Conservation (phyloP, 257 asterid genomes). For the Solanum bulbocastanum region DNA sequence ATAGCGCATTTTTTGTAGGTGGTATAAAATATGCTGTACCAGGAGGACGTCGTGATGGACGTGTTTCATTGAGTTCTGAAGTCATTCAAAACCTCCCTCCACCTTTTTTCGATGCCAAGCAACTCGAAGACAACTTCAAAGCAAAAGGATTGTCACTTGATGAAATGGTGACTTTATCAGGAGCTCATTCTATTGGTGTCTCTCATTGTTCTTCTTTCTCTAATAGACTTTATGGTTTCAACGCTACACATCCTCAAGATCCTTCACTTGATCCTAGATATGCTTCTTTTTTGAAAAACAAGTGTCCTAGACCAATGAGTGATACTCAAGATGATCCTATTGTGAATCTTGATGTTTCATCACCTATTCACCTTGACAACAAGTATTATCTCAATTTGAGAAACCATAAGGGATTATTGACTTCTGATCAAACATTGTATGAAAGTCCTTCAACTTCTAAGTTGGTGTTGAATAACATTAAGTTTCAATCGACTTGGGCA, state of each 20-base stretch:
- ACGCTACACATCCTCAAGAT: constrained; percentile 31
- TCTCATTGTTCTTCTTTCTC: constrained; percentile 27
- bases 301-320: constrained; percentile 25
- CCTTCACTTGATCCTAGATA: constrained; percentile 28
- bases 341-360: constrained; percentile 12
- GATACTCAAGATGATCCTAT: constrained; percentile 5
- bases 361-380: constrained; percentile 20
- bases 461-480: constrained; percentile 16
- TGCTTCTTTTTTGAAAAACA: constrained; percentile 21
- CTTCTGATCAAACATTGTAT: constrained; percentile 31
- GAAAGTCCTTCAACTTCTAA: constrained; percentile 20
- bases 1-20: background rate
- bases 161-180: constrained; percentile 3
- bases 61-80: background rate
- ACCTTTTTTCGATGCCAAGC: background rate
- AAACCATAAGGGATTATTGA: constrained; percentile 14
- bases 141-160: background rate
- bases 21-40: background rate
- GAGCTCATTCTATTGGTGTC: constrained; percentile 40
- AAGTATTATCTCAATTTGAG: constrained; percentile 20
- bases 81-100: constrained; percentile 1
- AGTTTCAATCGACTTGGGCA: constrained; percentile 8
- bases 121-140: background rate
- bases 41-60: constrained; percentile 4
- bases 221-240: constrained; percentile 42